Evolutionary conservation across 1,139 yeast genomes (phyloP), one percentile per base, ranked within the genome.

Genomic region (Hansenula lynferdii): DNA sequence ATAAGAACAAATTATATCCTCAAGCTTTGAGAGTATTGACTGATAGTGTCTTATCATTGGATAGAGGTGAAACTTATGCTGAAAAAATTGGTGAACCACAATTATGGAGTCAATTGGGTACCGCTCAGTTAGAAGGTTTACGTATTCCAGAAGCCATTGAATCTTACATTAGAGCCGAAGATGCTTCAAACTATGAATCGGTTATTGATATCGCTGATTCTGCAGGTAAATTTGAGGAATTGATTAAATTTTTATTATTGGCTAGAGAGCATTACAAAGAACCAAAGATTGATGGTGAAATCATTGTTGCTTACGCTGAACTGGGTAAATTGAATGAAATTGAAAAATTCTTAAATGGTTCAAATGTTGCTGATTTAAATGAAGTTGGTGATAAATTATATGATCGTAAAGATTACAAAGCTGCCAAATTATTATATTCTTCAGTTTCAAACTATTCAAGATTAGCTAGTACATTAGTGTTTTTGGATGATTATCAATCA

Each of bases 131-230:
- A 57, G 87, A 89, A 55, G 98, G 97, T 39, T 74, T 90, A 58
- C 80, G 97, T 56, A 79, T 92, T 44, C 84, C 90, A 34, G 97
- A 92, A 58, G 90, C 98, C 25, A 85, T 92, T 56, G 81, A 79
- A 41, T 86, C 96, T 16, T 86, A 85, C 55, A 85, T 90, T 56
- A 85, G 80, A 58, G 96, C 97, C 29, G 78, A 83, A 56, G 96
- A 92, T 61, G 95, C 97, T 40, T 77, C 85, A 44, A 89, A 92
- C 69, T 92, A 74, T 58, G 89, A 81, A 43, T 90, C 85, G 56
- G 97, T 92, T 37, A 90, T 94, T 65, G 97, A 92, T 55, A 85
- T 90, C 58, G 82, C 98, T 40, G 94, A 89, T 57, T 94, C 86
- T 57, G 96, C 96, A 31, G 97, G 96, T 48, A 92, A 90, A 61